Percentiles rank a stretch among this genome's conserved stretches.
Conservation (phyloP, 495 filamentous ascomycete genomes). For the Penicillium daleae region DNA sequence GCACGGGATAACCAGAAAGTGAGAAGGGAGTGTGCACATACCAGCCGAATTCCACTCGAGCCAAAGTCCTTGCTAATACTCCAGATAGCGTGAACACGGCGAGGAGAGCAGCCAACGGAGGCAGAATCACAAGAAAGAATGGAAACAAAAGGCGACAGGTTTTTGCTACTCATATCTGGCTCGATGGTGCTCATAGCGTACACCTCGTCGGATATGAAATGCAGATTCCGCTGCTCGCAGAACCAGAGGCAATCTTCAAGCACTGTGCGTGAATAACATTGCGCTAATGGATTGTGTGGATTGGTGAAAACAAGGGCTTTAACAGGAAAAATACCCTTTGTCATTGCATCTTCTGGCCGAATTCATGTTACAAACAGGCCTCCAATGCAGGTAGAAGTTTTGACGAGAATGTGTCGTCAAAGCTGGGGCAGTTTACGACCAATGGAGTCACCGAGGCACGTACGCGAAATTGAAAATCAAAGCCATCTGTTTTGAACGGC, state of each 20-base stretch:
- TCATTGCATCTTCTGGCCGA: neutral
- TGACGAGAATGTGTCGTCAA: neutral
- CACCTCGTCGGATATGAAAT: neutral
- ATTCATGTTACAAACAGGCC: too few species aligned
- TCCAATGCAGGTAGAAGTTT: neutral
- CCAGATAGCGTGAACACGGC: neutral
- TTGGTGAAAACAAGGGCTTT: neutral
- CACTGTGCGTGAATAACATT: neutral
- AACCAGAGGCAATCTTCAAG: neutral
- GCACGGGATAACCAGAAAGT: neutral
- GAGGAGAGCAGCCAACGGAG: neutral
- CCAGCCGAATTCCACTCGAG: neutral
- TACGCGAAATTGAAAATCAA: neutral
- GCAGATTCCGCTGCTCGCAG: neutral
- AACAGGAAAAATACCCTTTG: neutral
- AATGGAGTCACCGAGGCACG: neutral
- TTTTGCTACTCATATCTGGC: neutral
- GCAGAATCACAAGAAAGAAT: neutral
- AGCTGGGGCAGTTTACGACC: neutral
- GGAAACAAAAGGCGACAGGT: neutral
- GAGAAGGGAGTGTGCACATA: neutral
- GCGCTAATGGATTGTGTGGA: neutral
- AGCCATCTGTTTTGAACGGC: neutral
- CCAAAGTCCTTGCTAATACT: neutral
- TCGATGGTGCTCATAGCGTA: neutral